These are phyloP conservation scores for Alternaria infectoria DNA, from an alignment of 2,329 filamentous ascomycete species.

Conservation along the genomic window DNA sequence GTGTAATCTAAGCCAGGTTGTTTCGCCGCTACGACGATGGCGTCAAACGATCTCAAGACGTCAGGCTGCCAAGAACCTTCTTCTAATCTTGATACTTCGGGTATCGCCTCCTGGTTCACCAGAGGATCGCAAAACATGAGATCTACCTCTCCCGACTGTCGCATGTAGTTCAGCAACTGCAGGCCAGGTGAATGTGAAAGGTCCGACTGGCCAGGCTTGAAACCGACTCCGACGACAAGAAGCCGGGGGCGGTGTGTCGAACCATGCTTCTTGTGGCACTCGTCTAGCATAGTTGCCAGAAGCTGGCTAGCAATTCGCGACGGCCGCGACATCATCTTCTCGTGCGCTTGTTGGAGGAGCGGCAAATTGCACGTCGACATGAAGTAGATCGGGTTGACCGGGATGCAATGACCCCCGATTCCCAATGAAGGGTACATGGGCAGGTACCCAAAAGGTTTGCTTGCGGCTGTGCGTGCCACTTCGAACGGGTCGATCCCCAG, in stretches of 20 bases:
- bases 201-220: conserved; percentile 58
- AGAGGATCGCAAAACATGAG: conserved; percentile 56
- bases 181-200: conserved; percentile 57
- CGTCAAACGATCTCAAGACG: conserved; percentile 51
- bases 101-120: conserved; percentile 52
- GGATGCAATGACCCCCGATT: conserved; percentile 64
- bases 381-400: conserved; percentile 62
- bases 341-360: conserved; percentile 51
- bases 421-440: conserved; percentile 57
- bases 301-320: conserved; percentile 33
- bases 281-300: not conserved
- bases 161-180: conserved; percentile 48
- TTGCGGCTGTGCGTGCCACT: conserved; percentile 57
- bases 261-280: not conserved
- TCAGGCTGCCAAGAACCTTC: conserved; percentile 50
- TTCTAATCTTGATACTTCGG: conserved; percentile 36
- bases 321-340: conserved; percentile 55
- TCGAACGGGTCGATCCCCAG: conserved; percentile 60
- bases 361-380: conserved; percentile 58
- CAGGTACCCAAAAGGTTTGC: conserved; percentile 54
- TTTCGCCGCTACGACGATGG: conserved; percentile 54
- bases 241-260: conserved; percentile 1
- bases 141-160: conserved; percentile 46
- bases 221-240: conserved; percentile 58
- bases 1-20: conserved; percentile 54